Conservation (phyloP, 805 yeast species). For the Isabelozyma heimii region DNA sequence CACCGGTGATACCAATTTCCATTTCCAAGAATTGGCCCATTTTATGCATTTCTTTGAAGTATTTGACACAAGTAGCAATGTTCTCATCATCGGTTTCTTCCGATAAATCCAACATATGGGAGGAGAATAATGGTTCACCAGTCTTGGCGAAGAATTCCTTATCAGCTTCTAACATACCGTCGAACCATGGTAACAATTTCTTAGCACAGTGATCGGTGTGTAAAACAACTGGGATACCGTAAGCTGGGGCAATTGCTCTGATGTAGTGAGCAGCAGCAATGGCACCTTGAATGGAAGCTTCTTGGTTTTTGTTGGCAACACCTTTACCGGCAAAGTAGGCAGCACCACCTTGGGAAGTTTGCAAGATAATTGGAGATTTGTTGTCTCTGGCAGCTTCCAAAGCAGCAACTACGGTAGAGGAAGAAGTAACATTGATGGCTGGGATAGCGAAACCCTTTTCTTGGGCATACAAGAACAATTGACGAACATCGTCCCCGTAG, state of each 20-base stretch:
- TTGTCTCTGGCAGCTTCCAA: conserved; percentile 49
- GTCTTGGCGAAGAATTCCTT: conserved; percentile 82
- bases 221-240: conserved; percentile 94
- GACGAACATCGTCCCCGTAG: conserved; percentile 94
- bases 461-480: conserved; percentile 88
- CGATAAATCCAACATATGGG: conserved; percentile 97
- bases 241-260: conserved; percentile 92
- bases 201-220: conserved; percentile 99
- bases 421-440: conserved; percentile 96
- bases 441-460: conserved; percentile 94
- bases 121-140: conserved; percentile 96
- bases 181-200: conserved; percentile 97
- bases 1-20: conserved; percentile 99
- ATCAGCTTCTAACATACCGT: conserved; percentile 96
- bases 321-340: conserved; percentile 99
- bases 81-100: conserved; percentile 97
- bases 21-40: conserved; percentile 97
- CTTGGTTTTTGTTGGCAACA: conserved; percentile 88
- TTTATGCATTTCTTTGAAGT: conserved; percentile 91
- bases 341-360: conserved; percentile 98
- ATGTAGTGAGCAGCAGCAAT: conserved; percentile 98
- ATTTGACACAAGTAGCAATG: conserved; percentile 90
- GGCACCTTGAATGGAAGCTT: conserved; percentile 91
- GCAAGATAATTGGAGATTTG: conserved; percentile 90
- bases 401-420: conserved; percentile 76